These are phyloP conservation scores for Saccharomycopsis sp. DNA, from an alignment of 805 yeast genomes.

Conservation along the genomic window DNA sequence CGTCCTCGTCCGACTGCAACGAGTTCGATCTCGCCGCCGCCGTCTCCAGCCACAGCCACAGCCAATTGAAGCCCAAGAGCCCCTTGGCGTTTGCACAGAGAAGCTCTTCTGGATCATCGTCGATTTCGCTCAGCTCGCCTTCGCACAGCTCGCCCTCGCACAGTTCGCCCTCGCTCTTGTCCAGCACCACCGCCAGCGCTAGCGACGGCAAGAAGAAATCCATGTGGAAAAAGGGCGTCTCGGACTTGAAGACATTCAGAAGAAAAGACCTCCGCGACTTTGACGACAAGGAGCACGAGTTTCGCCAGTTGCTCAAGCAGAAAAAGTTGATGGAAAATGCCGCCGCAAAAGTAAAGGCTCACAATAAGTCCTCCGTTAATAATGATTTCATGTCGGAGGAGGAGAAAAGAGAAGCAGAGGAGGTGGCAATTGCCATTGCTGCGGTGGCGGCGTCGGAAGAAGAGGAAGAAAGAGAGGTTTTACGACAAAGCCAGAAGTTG, in stretches of 20 bases:
- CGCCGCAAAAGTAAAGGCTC: neutral
- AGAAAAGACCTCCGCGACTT: constrained; percentile 5
- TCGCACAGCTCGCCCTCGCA: neutral
- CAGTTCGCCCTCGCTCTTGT: neutral
- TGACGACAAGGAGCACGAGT: neutral
- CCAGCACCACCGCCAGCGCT: neutral
- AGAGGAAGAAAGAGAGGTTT: too few species aligned
- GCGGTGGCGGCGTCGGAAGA: constrained; percentile 21
- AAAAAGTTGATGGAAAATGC: neutral
- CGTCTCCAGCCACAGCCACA: too few species aligned
- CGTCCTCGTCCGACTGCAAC: too few species aligned
- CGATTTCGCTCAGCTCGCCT: neutral
- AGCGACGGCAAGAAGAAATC: neutral
- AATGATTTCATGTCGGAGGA: too few species aligned
- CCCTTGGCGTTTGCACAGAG: too few species aligned
- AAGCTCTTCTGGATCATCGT: too few species aligned
- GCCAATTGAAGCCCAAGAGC: too few species aligned
- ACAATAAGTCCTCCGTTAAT: neutral
- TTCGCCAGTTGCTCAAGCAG: too few species aligned
- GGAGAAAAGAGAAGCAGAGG: neutral
- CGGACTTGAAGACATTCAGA: constrained; percentile 7
- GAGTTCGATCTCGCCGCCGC: too few species aligned
- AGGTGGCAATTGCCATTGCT: neutral
- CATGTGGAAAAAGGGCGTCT: constrained; percentile 8
- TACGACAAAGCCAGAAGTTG: constrained; percentile 24